Base-by-base conservation (phyloP, 2,329 filamentous ascomycete species). In the Magnaporthiopsis rhizophila region DNA sequence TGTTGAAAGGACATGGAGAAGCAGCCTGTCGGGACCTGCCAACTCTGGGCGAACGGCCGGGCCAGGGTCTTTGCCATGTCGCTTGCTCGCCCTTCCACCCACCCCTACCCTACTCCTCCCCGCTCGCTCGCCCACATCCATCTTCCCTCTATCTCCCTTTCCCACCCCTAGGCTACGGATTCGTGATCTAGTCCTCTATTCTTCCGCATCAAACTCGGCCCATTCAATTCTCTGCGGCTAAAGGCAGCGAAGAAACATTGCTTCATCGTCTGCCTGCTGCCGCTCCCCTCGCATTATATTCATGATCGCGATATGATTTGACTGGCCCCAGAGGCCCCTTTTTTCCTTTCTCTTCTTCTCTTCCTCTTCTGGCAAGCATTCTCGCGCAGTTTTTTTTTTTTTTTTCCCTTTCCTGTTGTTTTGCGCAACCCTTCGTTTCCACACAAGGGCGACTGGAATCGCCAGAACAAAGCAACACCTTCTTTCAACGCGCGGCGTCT, bases 391-490 rank as follows among this genome's bases (percentile, higher is more conserved):
- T 71, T 67, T 69, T 68, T 69, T 69, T 66, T 66, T 66, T 65
- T 26, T 26, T 26, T n/a, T n/a, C n/a, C n/a, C n/a, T n/a, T n/a
- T 68, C 69, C 6, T 30, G 30, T 30, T 30, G 30, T 30, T 30
- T 30, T 30, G 69, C 68, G 66, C 68, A 68, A 64, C 30, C 28
- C 71, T 73, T 65, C 67, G 68, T 69, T 72, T 66, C 67, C 63
- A 67, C 34, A 53, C 18, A 36, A 36, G 45, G 28, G 77, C 77
- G 76, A 77, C 79, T 79, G 78, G 78, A 74, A 73, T 81, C 79
- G 79, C 79, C 71, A 64, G 64, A 62, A 68, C 57, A 9, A 32
- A 62, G 7, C 24, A 36, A n/a, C 26, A 38, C 26, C 38, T 13
- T 38, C 21, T 21, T n/a, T 53, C 45, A 53, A 21, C 18, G 45